phyloP scores from a whole-genome alignment of 2,329 filamentous ascomycete genomes.

The Alternaria sp. region DNA sequence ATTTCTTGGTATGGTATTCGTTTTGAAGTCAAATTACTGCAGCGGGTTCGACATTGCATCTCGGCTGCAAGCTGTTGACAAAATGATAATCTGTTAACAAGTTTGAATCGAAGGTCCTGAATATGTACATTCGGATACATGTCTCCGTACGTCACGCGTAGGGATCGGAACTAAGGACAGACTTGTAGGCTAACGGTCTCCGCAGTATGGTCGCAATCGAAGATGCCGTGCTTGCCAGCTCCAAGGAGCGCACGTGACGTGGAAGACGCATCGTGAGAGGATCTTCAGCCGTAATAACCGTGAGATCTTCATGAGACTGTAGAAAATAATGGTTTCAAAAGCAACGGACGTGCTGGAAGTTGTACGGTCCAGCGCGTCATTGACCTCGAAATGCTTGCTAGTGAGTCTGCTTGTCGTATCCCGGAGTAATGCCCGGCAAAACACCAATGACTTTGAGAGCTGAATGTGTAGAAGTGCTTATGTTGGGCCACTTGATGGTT shows the following conservation, averaged over 20 bases:
- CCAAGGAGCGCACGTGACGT: neutral
- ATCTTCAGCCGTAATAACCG: neutral
- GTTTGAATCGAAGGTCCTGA: neutral
- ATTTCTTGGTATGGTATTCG: neutral
- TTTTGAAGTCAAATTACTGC: neutral
- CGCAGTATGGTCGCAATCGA: neutral
- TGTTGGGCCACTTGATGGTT: neutral
- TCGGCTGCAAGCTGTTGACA: neutral
- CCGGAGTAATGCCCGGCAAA: neutral
- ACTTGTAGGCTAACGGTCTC: neutral
- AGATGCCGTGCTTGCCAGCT: neutral
- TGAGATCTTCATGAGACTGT: neutral
- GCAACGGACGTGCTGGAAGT: neutral
- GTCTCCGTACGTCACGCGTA: neutral
- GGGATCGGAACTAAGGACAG: neutral
- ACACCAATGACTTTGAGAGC: neutral
- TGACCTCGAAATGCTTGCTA: neutral
- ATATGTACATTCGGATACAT: neutral
- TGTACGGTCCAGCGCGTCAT: neutral
- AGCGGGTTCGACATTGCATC: neutral
- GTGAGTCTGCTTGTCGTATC: neutral
- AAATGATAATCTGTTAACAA: accelerated
- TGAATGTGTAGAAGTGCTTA: neutral
- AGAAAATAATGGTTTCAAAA: neutral
- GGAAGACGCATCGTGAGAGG: neutral